Percentiles rank a stretch among this genome's conserved stretches.
Conservation (phyloP, 2,329 filamentous ascomycete genomes). For the Fusarium penzigii region DNA sequence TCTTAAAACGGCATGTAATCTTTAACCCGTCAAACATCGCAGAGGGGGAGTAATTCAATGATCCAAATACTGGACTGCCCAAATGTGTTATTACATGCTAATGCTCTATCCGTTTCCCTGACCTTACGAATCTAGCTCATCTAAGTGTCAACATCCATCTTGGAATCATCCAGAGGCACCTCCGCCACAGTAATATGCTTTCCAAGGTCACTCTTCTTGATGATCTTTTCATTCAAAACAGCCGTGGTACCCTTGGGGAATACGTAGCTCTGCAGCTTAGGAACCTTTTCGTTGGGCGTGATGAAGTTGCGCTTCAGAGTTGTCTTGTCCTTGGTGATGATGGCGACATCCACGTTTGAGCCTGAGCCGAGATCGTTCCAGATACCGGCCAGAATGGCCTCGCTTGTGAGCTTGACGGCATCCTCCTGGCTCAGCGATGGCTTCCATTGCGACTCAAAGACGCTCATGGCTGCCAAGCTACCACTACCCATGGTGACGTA, state of each 20-base stretch:
- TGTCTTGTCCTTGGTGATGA: slow-evolving; percentile 95
- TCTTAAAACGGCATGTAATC: slow-evolving; percentile 2
- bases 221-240: slow-evolving; percentile 93
- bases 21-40: slow-evolving; percentile 2
- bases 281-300: slow-evolving; percentile 85
- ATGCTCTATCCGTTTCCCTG: slow-evolving; percentile 16
- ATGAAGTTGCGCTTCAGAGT: slow-evolving; percentile 91
- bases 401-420: slow-evolving; percentile 77
- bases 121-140: slow-evolving; percentile 8
- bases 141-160: slow-evolving; percentile 68
- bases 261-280: slow-evolving; percentile 91
- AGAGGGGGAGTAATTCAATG: slow-evolving; percentile 14
- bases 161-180: slow-evolving; percentile 68
- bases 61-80: slow-evolving; percentile 20
- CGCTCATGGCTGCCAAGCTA: slow-evolving; percentile 93
- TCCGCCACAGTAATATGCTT: slow-evolving; percentile 94
- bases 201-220: slow-evolving; percentile 89
- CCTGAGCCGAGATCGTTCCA: slow-evolving; percentile 98
- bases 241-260: slow-evolving; percentile 93
- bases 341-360: slow-evolving; percentile 94
- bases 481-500: slow-evolving; percentile 99
- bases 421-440: slow-evolving; percentile 72
- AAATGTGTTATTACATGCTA: slow-evolving; percentile 29
- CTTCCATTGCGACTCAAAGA: slow-evolving; percentile 98
- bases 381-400: slow-evolving; percentile 94